Evolutionary conservation across 441 rosid genomes (phyloP), one percentile per base, ranked within the genome.

Genomic region (Pelargonium cotyledonis): DNA sequence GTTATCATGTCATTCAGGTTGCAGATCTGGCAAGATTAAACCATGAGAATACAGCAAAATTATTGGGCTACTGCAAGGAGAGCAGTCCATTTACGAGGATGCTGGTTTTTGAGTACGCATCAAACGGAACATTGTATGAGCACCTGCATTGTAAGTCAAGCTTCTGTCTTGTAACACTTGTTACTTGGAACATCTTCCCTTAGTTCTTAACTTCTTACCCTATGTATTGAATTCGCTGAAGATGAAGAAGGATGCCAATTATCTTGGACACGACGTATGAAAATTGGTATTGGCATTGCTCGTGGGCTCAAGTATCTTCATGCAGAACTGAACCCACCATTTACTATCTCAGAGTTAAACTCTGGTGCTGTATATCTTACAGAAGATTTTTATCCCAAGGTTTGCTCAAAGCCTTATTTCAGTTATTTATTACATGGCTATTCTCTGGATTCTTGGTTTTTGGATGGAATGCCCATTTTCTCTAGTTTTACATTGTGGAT

Each of bases 371-470:
- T 92, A 57, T 95, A 95, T 82, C 97, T 95, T 44, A 92, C 99
- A 4, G 99, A 95, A 66, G 99, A 92, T 69, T 95, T 95, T 79
- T 84, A 86, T 38, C 98, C 99, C 3, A 92, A 92, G 99, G 99
- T 90, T 82, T 19, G 38, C 67, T 65, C 18, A 23, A 11, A n/a
- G 15, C 60, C 31, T 63, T 43, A 0, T n/a, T 60, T 31, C 41
- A 16, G 55, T 21, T 60, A 41, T 31, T 18, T 23, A 49, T 31
- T 51, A 47, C 44, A 7, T 40, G 26, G 1, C 43, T 40, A 40
- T 6, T 40, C 43, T 40, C 43, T n/a, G 49, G 26, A 11, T 55
- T n/a, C 8, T n/a, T 46, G n/a, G 12, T 46, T 9, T 46, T 46
- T 46, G 2, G 12, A 46, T 46, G 51, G 51, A 9, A 46, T 12